A percentile compares a stretch with the other conserved stretches of the same genome.
phyloP scores from a whole-genome alignment of 106 monocot genomes.

The Xerophyta viscosa region DNA sequence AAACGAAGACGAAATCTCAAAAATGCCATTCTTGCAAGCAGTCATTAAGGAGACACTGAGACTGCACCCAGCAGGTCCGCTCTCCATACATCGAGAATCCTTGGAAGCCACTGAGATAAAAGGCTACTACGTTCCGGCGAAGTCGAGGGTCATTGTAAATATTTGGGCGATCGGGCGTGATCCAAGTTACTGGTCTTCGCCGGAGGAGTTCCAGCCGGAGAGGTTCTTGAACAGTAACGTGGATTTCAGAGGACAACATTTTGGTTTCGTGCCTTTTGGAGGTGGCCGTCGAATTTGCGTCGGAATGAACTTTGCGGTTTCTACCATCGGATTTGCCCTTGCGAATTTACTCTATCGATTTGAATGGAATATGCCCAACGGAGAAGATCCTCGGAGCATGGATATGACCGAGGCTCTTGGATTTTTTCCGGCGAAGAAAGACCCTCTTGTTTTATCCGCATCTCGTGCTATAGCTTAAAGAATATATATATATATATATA shows the following conservation, averaged over 20 bases:
- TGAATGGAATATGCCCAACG: conserved; percentile 7
- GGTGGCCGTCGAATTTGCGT: background rate
- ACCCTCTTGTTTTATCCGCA: background rate
- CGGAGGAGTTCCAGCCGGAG: conserved; percentile 1
- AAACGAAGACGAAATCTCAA: background rate
- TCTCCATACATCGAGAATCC: background rate
- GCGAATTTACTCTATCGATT: conserved; percentile 6
- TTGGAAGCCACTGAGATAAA: background rate
- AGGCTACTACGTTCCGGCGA: conserved; percentile 6
- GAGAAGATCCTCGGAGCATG: background rate
- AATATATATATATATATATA: too few relatives aligned
- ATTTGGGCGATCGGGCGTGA: conserved; percentile 2
- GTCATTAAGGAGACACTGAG: conserved; percentile 16
- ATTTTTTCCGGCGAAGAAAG: background rate
- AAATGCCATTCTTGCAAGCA: conserved; percentile 5
- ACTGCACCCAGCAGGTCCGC: background rate
- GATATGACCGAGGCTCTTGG: conserved; percentile 7
- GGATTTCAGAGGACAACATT: background rate
- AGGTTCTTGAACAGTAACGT: background rate
- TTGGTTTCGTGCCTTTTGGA: conserved; percentile 1
- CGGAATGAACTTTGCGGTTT: background rate
- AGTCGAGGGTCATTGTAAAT: conserved; percentile 1
- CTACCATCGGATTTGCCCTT: background rate
- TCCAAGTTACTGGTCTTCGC: background rate
- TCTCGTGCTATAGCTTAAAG: too few relatives aligned